Conservation (phyloP, 1,284 basidiomycete genomes). For the Veloboletus limbatus region DNA sequence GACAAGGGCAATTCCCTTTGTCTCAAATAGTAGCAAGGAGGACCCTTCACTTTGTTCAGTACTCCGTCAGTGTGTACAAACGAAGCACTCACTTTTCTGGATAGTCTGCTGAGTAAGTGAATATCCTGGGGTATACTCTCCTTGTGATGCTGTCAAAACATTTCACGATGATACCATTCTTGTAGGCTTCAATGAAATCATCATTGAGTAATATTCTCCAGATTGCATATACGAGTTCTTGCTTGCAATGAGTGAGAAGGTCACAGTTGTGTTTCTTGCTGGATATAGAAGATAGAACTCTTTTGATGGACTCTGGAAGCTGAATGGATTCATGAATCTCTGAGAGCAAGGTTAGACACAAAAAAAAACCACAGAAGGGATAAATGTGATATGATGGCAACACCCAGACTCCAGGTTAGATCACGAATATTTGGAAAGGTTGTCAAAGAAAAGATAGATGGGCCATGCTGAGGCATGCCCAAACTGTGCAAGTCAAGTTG, state of each 20-base stretch:
- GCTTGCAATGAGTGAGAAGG: background rate
- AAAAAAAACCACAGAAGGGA: background rate
- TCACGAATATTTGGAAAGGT: background rate
- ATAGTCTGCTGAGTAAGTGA: conserved; percentile 2
- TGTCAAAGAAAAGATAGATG: background rate
- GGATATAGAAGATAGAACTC: too few species aligned
- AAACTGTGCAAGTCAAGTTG: background rate
- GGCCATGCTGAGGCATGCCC: background rate
- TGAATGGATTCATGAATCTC: too few species aligned
- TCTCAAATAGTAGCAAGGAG: background rate
- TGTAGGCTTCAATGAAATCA: background rate
- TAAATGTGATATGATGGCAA: conserved; percentile 7
- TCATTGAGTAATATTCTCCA: background rate
- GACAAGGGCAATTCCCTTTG: conserved; percentile 2
- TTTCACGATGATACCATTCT: background rate
- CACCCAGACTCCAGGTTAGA: background rate
- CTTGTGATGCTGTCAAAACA: background rate
- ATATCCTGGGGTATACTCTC: background rate
- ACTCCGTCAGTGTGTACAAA: too few species aligned
- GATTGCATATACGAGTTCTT: background rate
- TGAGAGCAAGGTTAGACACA: too few species aligned
- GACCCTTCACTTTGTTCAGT: background rate
- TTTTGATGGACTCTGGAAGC: conserved; percentile 6
- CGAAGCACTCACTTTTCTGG: conserved; percentile 11
- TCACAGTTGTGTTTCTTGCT: conserved; percentile 1